Evolutionary conservation across 768 basidiomycete genomes (phyloP), one percentile per base, ranked within the genome.

Genomic region (Pleurotus pulmonarius): DNA sequence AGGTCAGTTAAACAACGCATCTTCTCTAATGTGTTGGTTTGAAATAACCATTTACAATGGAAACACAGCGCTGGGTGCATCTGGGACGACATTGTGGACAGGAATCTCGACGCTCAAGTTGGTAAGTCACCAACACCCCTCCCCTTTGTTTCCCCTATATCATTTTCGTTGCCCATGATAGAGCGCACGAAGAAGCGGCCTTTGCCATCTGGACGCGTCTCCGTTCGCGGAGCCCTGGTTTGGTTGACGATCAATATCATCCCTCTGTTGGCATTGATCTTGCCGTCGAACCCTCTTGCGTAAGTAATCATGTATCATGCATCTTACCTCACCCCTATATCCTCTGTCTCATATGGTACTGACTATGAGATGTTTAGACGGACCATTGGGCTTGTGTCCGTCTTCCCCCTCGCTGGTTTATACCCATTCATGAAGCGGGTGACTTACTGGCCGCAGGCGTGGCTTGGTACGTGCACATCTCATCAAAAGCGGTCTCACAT

Each of bases 371-470:
- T 2, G 9, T 43, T n/a, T 4, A 54, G 52, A 29, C 4, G 16
- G 39, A n/a, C 20, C 20, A 13, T 45, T 6, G 59, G 57, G 5
- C 5, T 61, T 3, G 16, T 58, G 1, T 38, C 57, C 18, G 41
- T 61, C 24, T 56, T 63, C n/a, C 49, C 54, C 38, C 39, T 63
- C 1, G 49, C 56, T 20, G 58, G 55, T 2, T 25, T 67, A 11
- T 69, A 69, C 41, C 67, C 67, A 1, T 56, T 69, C 44, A 69
- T 67, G 59, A 69, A 69, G 49, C 55, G 67, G 1, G 41, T 63
- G 16, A 66, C 67, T 0, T 59, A 68, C 40, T 69, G 65, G 64
- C 67, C 68, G 1, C 68, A 69, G 45, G 65, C 65, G 0, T 67
- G 65, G 66, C 56, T 69, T 3, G 48, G 48, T 51, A 52, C 13